Conservation (phyloP, 768 basidiomycete species). For the Dentipellis sp. region DNA sequence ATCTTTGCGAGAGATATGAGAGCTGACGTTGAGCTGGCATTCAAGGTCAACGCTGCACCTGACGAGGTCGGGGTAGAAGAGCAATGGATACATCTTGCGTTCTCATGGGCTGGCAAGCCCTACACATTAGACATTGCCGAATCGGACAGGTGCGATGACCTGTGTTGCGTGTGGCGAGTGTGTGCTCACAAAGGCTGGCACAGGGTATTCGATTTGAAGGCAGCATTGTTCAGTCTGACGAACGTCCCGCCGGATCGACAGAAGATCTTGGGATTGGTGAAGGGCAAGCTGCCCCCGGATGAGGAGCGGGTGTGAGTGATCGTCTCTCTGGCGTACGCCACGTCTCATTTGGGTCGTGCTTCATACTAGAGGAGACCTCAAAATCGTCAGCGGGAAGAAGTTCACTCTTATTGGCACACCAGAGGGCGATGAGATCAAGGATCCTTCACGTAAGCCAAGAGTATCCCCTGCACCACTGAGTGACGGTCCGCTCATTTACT, state of each 20-base stretch:
- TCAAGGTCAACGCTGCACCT: neutral
- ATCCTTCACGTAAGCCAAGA: conserved; percentile 45
- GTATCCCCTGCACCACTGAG: conserved; percentile 1
- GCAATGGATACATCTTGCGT: conserved; percentile 53
- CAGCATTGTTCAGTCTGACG: conserved; percentile 55
- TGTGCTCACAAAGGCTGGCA: neutral
- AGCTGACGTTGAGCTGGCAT: no score
- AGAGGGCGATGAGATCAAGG: conserved; percentile 78
- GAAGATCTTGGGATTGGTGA: conserved; percentile 80
- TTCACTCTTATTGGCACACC: conserved; percentile 86
- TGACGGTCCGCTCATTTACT: conserved; percentile 2
- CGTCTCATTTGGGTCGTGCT: neutral
- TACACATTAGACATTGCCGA: conserved; percentile 64
- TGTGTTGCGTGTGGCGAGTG: neutral
- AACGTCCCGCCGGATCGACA: conserved; percentile 77
- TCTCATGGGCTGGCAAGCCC: conserved; percentile 64
- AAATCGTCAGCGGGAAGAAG: conserved; percentile 52
- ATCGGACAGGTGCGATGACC: conserved; percentile 55
- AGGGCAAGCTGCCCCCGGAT: conserved; percentile 75
- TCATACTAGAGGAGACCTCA: conserved; percentile 42
- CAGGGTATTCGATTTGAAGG: conserved; percentile 79
- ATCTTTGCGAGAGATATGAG: no score
- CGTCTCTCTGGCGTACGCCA: neutral
- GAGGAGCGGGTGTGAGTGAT: conserved; percentile 48
- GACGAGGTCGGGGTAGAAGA: conserved; percentile 11